Evolutionary conservation across 1,284 basidiomycete species (phyloP), one percentile per base, ranked within the genome.

Genomic region (Inonotus hispidus): DNA sequence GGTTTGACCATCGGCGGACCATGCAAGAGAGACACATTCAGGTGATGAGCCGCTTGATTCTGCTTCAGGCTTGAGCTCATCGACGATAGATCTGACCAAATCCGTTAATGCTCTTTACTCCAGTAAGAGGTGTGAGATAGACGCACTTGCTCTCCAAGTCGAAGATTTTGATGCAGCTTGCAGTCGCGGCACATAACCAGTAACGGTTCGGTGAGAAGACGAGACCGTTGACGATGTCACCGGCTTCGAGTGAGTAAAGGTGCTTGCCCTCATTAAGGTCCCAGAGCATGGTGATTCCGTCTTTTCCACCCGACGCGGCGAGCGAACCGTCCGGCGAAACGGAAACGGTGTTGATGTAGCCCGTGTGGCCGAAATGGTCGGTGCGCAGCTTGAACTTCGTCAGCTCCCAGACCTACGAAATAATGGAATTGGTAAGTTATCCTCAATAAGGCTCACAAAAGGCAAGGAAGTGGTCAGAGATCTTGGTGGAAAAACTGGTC

Each of bases 281-380:
- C 97, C 96, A 99, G 66, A 99, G 92, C 97, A 99, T 99, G 74
- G 95, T 98, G 79, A 99, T 96, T 67, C 94, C 94, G 76, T 99
- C 97, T 82, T 98, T 98, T 72, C 97, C 97, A 73, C 97, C 97
- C 53, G 97, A 99, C 59, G 97, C 97, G 72, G 96, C 96, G 71
- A 99, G 88, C 55, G 97, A 99, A 68, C 97, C 97, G 74, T 99
- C 97, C 66, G 97, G 97, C 49, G 97, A 99, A 67, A 99, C 95
- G 66, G 97, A 96, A 73, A 99, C 80, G 69, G 96, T 96, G 85
- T 97, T 98, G 79, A 99, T 95, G 85, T 98, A 99, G 69, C 97
- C 97, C 59, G 93, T 97, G 85, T 99, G 97, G 70, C 97, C 97
- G 75, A 91, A 95, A 85, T 99, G 97, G 88, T 98, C 98, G 78